Evolutionary conservation across 306 rosid species (phyloP).

Genomic region (Corylus avellana): DNA sequence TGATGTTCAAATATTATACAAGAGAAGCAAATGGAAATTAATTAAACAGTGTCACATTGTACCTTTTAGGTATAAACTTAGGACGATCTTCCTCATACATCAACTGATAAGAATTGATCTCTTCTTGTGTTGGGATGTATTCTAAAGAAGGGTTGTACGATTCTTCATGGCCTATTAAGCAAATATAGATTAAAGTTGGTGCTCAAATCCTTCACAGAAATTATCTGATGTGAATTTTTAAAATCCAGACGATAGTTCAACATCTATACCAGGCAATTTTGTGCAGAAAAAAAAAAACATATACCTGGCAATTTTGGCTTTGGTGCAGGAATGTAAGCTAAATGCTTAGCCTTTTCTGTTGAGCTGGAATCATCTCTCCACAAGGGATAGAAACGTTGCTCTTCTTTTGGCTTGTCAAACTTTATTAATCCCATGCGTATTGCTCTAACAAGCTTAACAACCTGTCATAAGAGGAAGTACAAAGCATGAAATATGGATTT

Average conservation of each 20-base stretch:
- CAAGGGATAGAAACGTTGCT: conserved; percentile 62
- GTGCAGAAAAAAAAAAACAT: conserved; percentile 48
- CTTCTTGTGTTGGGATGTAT: conserved; percentile 94
- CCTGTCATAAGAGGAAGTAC: conserved; percentile 47
- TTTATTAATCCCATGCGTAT: conserved; percentile 78
- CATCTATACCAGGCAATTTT: conserved; percentile 71
- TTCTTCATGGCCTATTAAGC: conserved; percentile 78
- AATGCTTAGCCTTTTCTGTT: conserved; percentile 59
- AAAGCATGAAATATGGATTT: conserved; percentile 23
- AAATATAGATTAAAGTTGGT: not conserved
- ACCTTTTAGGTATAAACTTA: conserved; percentile 86
- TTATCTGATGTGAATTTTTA: not conserved
- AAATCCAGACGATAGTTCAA: conserved; percentile 18
- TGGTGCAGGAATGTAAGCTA: conserved; percentile 90
- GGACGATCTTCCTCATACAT: conserved; percentile 94
- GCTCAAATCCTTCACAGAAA: conserved; percentile 14
- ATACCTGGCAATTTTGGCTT: conserved; percentile 89
- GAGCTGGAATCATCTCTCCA: conserved; percentile 85
- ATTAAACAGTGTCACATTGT: not conserved
- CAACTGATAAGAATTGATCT: conserved; percentile 75
- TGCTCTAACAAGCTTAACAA: conserved; percentile 69
- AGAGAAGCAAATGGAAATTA: not conserved
- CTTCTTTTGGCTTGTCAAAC: conserved; percentile 79
- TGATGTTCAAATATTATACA: conserved; percentile 13
- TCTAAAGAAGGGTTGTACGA: conserved; percentile 93